Conservation (phyloP, 2,329 filamentous ascomycete species). For the Alternaria metachromatica region DNA sequence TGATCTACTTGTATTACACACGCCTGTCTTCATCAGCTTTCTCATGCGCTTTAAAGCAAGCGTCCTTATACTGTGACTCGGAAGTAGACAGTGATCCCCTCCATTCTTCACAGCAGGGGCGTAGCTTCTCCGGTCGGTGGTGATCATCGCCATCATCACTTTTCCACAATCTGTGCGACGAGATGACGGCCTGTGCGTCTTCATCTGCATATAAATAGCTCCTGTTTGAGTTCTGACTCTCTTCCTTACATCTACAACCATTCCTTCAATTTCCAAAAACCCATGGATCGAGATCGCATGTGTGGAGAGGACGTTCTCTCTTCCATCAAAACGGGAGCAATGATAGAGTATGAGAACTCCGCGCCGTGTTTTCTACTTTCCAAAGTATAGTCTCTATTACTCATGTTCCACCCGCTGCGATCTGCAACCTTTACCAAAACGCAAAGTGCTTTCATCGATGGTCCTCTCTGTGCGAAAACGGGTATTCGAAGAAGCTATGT, state of each 20-base stretch:
- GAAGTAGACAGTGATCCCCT: not conserved
- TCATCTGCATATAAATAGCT: fast-evolving
- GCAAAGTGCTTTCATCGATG: not conserved
- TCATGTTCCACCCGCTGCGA: not conserved
- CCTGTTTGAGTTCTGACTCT: not conserved
- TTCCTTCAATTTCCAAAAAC: not conserved
- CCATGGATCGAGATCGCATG: fast-evolving
- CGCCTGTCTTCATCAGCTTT: no score
- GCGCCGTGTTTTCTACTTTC: not conserved
- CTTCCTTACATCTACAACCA: not conserved
- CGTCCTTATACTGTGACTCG: not conserved
- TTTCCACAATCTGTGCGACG: not conserved
- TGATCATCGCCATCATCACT: not conserved
- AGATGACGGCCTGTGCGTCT: not conserved
- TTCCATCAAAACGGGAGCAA: no score
- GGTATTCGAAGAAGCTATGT: not conserved
- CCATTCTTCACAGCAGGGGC: not conserved
- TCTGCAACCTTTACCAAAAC: not conserved
- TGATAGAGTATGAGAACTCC: no score
- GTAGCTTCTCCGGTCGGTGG: not conserved
- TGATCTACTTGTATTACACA: no score
- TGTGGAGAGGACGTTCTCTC: not conserved
- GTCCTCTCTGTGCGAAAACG: not conserved
- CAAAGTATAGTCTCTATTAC: no score
- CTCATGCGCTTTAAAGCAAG: not conserved